Conservation (phyloP, 1,284 basidiomycete genomes). For the Cerrena zonata region DNA sequence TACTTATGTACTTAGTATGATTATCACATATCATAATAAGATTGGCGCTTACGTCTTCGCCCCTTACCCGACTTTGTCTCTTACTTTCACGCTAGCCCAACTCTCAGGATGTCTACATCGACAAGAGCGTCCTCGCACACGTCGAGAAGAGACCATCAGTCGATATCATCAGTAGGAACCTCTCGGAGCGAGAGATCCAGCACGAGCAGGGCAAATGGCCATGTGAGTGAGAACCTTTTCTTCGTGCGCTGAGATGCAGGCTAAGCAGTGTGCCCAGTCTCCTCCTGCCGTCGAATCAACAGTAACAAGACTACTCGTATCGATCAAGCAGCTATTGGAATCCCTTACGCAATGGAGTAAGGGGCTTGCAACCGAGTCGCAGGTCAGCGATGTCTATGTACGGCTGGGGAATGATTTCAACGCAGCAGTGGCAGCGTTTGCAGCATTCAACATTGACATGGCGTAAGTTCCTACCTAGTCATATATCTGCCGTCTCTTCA, state of each 20-base stretch:
- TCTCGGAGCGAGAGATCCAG: constrained; percentile 15
- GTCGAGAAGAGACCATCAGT: constrained; percentile 12
- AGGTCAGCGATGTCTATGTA: constrained; percentile 96
- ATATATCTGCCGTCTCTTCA: constrained; percentile 3
- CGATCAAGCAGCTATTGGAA: constrained; percentile 92
- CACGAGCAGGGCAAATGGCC: constrained; percentile 9
- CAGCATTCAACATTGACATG: constrained; percentile 84
- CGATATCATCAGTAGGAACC: constrained; percentile 8
- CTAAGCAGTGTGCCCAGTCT: background rate
- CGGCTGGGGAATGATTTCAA: constrained; percentile 96
- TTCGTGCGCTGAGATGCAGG: background rate
- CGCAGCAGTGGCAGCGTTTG: constrained; percentile 84
- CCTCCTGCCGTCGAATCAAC: constrained; percentile 82
- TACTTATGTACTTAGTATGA: no score
- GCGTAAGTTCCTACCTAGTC: constrained; percentile 49
- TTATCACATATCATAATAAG: no score
- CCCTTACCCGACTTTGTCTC: no score
- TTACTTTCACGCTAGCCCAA: no score
- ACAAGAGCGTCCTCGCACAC: constrained; percentile 12
- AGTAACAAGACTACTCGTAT: constrained; percentile 88
- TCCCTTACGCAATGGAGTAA: constrained; percentile 86
- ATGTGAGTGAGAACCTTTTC: background rate
- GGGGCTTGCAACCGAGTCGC: constrained; percentile 66
- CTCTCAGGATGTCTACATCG: constrained; percentile 3
- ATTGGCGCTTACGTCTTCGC: no score